Conservation (phyloP, 2,329 filamentous ascomycete genomes). For the Emericellopsis cladophorae region DNA sequence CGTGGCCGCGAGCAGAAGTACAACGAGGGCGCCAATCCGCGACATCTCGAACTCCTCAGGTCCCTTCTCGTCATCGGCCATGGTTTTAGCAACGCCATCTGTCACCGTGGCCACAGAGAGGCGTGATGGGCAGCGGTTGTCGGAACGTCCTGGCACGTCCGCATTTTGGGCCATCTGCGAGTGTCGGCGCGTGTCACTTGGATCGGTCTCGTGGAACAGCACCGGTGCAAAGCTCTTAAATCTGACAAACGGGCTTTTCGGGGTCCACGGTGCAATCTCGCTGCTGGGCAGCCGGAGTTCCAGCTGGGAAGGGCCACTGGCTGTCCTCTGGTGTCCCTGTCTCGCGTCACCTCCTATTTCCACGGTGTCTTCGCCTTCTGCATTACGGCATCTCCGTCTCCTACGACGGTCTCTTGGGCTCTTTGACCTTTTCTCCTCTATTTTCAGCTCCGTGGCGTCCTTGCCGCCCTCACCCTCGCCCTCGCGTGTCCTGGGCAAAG, state of each 20-base stretch:
- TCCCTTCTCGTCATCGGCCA: conserved; percentile 17
- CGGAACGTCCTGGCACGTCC: background rate
- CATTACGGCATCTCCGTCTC: background rate
- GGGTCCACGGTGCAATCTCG: background rate
- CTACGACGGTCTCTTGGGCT: background rate
- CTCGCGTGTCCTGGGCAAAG: no score
- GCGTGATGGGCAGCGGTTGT: no score
- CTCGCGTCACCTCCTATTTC: background rate
- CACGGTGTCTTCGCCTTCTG: background rate
- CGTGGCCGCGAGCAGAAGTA: conserved; percentile 50
- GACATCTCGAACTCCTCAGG: conserved; percentile 26
- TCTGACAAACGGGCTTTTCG: background rate
- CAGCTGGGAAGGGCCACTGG: background rate
- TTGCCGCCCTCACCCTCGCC: background rate
- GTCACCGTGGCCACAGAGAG: no score
- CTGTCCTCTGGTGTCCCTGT: background rate
- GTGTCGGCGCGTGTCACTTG: background rate
- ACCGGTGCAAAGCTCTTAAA: background rate
- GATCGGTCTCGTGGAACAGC: background rate
- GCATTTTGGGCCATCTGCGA: background rate
- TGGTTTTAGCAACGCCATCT: background rate
- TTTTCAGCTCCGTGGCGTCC: background rate
- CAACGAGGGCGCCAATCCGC: conserved; percentile 42
- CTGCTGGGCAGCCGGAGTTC: background rate
- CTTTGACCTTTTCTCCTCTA: background rate